These are phyloP conservation scores for Barbarea vulgaris DNA, from an alignment of 345 rosid species.

Conservation along the genomic window DNA sequence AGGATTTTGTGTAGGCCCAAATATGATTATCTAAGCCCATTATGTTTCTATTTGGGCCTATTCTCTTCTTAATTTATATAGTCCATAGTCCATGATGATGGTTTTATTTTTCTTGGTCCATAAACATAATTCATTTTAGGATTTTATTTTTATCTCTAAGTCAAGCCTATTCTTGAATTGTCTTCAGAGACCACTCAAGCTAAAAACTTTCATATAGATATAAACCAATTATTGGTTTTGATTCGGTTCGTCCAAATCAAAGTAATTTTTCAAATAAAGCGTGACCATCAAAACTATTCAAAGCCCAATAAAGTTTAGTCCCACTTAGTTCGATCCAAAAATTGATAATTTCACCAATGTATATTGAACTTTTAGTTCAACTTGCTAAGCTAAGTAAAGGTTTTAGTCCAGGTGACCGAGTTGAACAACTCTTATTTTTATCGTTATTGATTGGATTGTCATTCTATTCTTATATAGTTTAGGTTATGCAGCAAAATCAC, in stretches of 20 bases:
- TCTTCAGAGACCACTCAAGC: too few relatives aligned
- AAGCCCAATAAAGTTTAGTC: too few relatives aligned
- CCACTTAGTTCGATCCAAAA: too few relatives aligned
- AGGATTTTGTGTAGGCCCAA: constrained; percentile 3
- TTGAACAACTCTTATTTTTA: not conserved
- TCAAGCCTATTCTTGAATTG: too few relatives aligned
- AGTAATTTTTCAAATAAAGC: too few relatives aligned
- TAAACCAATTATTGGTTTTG: too few relatives aligned
- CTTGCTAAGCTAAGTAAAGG: not conserved
- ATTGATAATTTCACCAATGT: too few relatives aligned
- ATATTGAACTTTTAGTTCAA: too few relatives aligned
- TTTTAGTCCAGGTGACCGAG: not conserved
- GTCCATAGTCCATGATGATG: not conserved
- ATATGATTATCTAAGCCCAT: not conserved
- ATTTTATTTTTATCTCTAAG: too few relatives aligned
- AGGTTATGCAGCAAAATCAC: not conserved
- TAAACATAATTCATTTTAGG: not conserved
- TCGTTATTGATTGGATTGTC: not conserved
- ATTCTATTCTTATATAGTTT: not conserved
- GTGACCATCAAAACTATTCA: too few relatives aligned
- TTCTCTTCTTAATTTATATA: not conserved
- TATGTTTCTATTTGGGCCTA: not conserved
- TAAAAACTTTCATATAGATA: too few relatives aligned
- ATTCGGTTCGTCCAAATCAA: too few relatives aligned
- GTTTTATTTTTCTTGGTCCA: not conserved